Evolutionary conservation across 306 rosid species (phyloP), one percentile per base, ranked within the genome.

Genomic region (Dalbergia oliveri): DNA sequence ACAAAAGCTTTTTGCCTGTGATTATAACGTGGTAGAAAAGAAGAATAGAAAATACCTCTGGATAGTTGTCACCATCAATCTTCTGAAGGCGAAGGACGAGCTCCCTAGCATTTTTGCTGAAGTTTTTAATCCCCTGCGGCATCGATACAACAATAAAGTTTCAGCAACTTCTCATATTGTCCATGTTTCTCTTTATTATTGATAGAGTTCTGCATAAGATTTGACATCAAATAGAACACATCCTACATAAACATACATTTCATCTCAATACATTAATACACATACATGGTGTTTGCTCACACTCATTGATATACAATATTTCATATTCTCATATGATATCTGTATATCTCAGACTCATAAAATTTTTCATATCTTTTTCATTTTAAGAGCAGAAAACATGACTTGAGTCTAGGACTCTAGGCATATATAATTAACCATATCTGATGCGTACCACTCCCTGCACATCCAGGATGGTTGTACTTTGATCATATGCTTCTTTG

Each of bases 401-500:
- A 74, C 41, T 37, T 67, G 50, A 59, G 34, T 58, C 21, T 73
- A n/a, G 51, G 50, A 59, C 23, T 58, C 21, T 73, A n/a, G 51
- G 47, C 73, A 33, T 43, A 26, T 50, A 64, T 11, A 43, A 6
- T 69, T 39, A 41, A 69, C 53, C 59, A 70, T 39, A 81, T 50
- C n/a, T 79, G 66, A 75, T 70, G 82, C 92, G 3, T 91, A 95
- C 99, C 93, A 95, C 93, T 88, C 99, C 99, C 79, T 90, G 92
- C 70, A 93, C 99, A 64, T 95, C 99, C 72, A 95, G 76, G 81
- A 95, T 95, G 73, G 97, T 93, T 76, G 97, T 91, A 80, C 97
- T 95, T 82, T 95, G 98, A 87, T 95, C 99, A 95, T 93, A 76
- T 95, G 96, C 86, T 76, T 93, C 92, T 87, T 95, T 53, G 93